Conservation (phyloP, 306 rosid genomes). For the Quercus aquifolioides region DNA sequence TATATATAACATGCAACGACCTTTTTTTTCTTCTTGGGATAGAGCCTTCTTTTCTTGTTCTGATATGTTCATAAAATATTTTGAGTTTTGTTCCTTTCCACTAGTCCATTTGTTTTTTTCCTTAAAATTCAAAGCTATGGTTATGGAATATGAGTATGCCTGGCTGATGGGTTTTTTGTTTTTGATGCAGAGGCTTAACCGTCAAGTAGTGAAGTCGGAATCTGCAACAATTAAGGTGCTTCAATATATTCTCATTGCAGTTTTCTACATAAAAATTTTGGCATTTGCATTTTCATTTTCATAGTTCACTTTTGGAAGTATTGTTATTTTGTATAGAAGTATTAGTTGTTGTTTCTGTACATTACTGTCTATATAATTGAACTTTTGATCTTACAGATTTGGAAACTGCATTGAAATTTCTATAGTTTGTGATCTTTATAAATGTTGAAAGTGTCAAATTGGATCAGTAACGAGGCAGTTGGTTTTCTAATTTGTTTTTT, state of each 20-base stretch:
- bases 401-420: neutral
- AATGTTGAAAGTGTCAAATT: neutral
- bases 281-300: neutral
- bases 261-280: neutral
- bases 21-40: neutral
- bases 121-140: neutral
- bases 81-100: neutral
- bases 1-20: neutral
- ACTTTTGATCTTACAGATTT: neutral
- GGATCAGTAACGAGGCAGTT: neutral
- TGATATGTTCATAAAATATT: neutral
- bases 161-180: neutral
- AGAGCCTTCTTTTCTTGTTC: neutral
- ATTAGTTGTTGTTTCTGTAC: neutral
- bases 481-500: neutral
- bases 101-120: neutral
- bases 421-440: neutral
- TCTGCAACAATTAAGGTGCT: slow-evolving; percentile 90
- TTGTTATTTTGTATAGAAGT: slow-evolving; percentile 2
- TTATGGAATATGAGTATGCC: neutral
- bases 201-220: slow-evolving; percentile 96
- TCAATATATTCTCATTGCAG: neutral
- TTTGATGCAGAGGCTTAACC: slow-evolving; percentile 70
- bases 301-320: neutral
- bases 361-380: neutral